Base-by-base conservation (phyloP, 768 basidiomycete genomes). In the Amanita brunnescens region DNA sequence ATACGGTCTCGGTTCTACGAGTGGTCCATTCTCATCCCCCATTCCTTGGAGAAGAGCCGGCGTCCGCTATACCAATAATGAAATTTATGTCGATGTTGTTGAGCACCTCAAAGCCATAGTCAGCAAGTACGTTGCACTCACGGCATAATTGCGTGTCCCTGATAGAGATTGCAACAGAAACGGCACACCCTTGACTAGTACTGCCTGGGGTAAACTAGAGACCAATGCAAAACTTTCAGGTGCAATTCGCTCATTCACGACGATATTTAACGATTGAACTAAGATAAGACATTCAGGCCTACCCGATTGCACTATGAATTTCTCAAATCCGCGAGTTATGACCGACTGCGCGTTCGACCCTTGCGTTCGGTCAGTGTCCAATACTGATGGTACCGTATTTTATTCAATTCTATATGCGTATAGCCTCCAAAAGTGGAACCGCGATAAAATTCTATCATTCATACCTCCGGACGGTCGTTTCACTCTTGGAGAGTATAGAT, bases 381-480 rank as follows among this genome's bases (percentile, higher is more conserved):
- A 41, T 26, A 42, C 13, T 13, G 41, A 13, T 26, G 4, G 9
- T 34, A 2, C 20, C 49, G 14, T 40, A 45, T 38, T n/a, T 18
- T 26, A 5, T 30, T 18, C 45, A 30, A 53, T 49, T 38, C 35
- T 41, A 47, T 23, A 21, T 42, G 20, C 20, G 16, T 23, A 16
- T 57, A 94, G 92, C 33, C 70, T 94, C 21, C 83, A 80, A 59
- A 81, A 83, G 51, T 96, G 91, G 87, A 70, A 75, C 20, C 79
- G 82, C 34, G 83, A 89, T 60, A 85, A 80, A 59, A 67, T 75
- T 1, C 69, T 97, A 37, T 95, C 94, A 1, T 97, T 97, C 63
- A 80, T 97, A 18, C 94, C 94, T 5, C 94, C 94, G 4, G 94
- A 97, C 59, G 93, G 94, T 2, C 78, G 78, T 47, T 97, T 96